Percentiles rank a stretch among this genome's conserved stretches.
Evolutionary conservation across 768 basidiomycete species (phyloP).

Genomic region (Mycena capillaripes): DNA sequence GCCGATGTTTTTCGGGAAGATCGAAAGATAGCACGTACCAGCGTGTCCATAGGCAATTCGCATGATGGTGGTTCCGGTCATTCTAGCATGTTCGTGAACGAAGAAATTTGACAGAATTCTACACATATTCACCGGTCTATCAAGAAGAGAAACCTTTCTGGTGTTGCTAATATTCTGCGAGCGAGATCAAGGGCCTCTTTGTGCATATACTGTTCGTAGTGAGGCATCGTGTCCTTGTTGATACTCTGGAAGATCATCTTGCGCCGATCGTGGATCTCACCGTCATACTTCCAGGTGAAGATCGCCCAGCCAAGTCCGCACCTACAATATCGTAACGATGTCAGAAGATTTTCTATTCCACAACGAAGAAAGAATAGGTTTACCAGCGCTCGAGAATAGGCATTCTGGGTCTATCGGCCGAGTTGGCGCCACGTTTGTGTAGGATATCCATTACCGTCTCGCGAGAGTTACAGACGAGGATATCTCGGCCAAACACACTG

Average conservation of each 20-base stretch:
- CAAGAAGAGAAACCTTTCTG: constrained; percentile 14
- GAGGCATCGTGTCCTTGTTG: constrained; percentile 8
- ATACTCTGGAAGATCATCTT: constrained; percentile 8
- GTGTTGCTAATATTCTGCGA: constrained; percentile 16
- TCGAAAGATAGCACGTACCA: constrained; percentile 9
- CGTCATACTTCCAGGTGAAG: neutral
- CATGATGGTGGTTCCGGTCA: constrained; percentile 12
- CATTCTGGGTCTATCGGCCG: constrained; percentile 4
- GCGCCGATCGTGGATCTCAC: constrained; percentile 9
- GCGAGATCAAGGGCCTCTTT: constrained; percentile 13
- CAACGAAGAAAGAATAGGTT: constrained; percentile 5
- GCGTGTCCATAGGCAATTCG: constrained; percentile 15
- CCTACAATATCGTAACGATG: neutral
- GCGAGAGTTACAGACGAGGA: neutral
- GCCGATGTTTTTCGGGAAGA: constrained; percentile 3
- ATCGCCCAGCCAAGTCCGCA: constrained; percentile 1
- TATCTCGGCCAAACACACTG: constrained; percentile 1
- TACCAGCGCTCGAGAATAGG: constrained; percentile 1
- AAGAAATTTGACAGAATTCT: constrained; percentile 4
- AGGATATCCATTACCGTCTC: neutral
- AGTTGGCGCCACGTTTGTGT: constrained; percentile 8
- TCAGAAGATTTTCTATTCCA: constrained; percentile 1
- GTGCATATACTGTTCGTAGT: constrained; percentile 10
- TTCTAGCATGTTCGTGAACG: constrained; percentile 8
- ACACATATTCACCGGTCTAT: constrained; percentile 14